Evolutionary conservation across 371 early-diverging fungal species (phyloP), one percentile per base, ranked within the genome.

Genomic region (Dichotomocladium elegans): DNA sequence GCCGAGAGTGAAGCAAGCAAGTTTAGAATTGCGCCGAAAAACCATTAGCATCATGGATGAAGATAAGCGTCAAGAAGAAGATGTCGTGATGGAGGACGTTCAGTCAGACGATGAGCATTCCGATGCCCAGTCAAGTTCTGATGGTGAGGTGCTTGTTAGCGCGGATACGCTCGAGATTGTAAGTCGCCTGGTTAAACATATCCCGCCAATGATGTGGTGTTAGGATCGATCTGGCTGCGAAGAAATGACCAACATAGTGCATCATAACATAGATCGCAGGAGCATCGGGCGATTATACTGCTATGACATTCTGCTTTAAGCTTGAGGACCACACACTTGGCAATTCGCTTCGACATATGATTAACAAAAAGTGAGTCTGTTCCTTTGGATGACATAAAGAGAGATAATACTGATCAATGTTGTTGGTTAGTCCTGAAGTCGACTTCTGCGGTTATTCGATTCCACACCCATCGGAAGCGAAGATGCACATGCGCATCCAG

Each of bases 401-500:
- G 12, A 28, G 30, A 40, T 37, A 30, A 8, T 5, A 40, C 7
- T 22, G 12, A 30, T 8, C 8, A 11, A 47, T 25, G 3, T 51
- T 14, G 34, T 43, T 45, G 30, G 24, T 11, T 70, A 93, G 92
- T 63, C 84, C 90, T 9, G 77, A 88, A 26, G 96, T 99, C 31
- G 92, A 91, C 35, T 98, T 96, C 61, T 96, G 96, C 66, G 99
- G 98, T 41, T 99, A 99, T 77, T 92, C 98, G 22, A 90, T 99
- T 51, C 99, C 99, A n/a, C 99, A 99, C 71, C 99, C 99, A 34
- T 95, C 98, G 27, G 99, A 98, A 71, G 85, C 86, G 55, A 89
- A 90, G 62, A 86, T 94, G 55, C 85, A 98, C 63, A 51, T 99
- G 46, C 91, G 98, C 42, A 90, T 99, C 49, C 99, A 99, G 70